phyloP scores from a whole-genome alignment of 768 basidiomycete genomes.

The Naganishia antarctica region DNA sequence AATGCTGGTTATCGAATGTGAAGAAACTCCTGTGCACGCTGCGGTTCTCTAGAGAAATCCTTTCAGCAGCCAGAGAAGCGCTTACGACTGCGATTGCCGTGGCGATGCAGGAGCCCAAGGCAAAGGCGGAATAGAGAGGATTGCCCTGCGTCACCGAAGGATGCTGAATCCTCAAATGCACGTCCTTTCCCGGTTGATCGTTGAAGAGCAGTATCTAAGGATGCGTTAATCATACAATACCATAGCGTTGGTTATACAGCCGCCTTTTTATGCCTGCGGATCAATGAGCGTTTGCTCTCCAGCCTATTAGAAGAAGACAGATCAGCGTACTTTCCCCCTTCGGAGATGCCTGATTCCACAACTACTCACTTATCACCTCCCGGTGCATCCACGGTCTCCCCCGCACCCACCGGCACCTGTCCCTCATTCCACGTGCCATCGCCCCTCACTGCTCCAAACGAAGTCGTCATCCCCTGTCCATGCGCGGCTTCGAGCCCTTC shows the following conservation, averaged over 20 bases:
- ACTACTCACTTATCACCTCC: background rate
- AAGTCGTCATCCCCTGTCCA: slow-evolving; percentile 10
- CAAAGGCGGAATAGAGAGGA: too few species aligned
- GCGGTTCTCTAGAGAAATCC: too few species aligned
- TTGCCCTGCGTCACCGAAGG: too few species aligned
- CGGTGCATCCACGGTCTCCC: background rate
- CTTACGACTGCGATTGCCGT: too few species aligned
- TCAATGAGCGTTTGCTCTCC: slow-evolving; percentile 1
- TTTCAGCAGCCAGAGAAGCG: too few species aligned
- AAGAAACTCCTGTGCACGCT: too few species aligned
- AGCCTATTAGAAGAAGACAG: background rate
- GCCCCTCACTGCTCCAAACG: background rate
- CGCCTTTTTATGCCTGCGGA: slow-evolving; percentile 2
- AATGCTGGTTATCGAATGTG: too few species aligned
- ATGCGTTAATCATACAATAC: background rate
- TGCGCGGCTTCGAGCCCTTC: background rate
- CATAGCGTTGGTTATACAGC: background rate
- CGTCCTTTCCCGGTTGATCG: too few species aligned
- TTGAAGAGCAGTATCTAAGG: too few species aligned
- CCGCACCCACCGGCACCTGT: background rate
- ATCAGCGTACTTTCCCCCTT: background rate
- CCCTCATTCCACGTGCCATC: background rate
- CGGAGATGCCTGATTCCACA: background rate
- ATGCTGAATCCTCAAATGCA: too few species aligned
- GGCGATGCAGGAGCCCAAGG: too few species aligned